A percentile compares a stretch with the other conserved stretches of the same genome.
phyloP scores from a whole-genome alignment of 2,329 filamentous ascomycete genomes.

The Colletotrichum eleusines region DNA sequence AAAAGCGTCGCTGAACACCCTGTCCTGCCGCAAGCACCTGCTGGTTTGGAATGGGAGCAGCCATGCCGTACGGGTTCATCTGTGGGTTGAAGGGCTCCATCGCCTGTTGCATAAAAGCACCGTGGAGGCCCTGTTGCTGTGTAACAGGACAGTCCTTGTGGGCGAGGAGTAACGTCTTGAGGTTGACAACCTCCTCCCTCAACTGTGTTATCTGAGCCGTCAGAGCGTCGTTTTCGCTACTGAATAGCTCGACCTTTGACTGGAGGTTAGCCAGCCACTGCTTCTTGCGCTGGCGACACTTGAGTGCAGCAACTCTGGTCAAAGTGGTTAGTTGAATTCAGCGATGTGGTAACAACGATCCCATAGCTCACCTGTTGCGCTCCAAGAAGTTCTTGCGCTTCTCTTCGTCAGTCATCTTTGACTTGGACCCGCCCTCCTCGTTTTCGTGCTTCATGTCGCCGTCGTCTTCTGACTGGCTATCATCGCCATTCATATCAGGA shows the following conservation, averaged over 20 bases:
- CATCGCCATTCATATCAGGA: constrained; percentile 47
- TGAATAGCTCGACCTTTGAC: constrained; percentile 93
- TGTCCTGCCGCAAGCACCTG: constrained; percentile 67
- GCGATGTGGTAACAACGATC: not conserved
- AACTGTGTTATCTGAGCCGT: constrained; percentile 86
- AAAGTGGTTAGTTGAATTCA: constrained; percentile 43
- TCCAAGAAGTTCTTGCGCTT: constrained; percentile 99
- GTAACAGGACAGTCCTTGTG: constrained; percentile 98
- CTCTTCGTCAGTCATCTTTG: constrained; percentile 97
- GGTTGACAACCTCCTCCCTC: constrained; percentile 91
- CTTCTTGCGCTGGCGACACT: constrained; percentile 98
- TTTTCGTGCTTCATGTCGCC: constrained; percentile 62
- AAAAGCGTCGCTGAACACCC: constrained; percentile 67
- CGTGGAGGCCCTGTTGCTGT: constrained; percentile 81
- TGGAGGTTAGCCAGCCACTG: constrained; percentile 98
- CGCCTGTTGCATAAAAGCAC: constrained; percentile 67
- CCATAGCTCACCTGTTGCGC: constrained; percentile 81
- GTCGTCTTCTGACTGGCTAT: constrained; percentile 58
- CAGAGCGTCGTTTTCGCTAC: constrained; percentile 89
- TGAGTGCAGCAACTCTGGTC: constrained; percentile 88
- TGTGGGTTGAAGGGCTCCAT: constrained; percentile 67
- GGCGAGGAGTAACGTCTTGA: constrained; percentile 91
- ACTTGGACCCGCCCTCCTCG: constrained; percentile 69
- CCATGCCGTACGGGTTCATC: constrained; percentile 72
- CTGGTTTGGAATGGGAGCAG: constrained; percentile 63